phyloP scores from a whole-genome alignment of 2,329 filamentous ascomycete species.

The Alternaria longipes region DNA sequence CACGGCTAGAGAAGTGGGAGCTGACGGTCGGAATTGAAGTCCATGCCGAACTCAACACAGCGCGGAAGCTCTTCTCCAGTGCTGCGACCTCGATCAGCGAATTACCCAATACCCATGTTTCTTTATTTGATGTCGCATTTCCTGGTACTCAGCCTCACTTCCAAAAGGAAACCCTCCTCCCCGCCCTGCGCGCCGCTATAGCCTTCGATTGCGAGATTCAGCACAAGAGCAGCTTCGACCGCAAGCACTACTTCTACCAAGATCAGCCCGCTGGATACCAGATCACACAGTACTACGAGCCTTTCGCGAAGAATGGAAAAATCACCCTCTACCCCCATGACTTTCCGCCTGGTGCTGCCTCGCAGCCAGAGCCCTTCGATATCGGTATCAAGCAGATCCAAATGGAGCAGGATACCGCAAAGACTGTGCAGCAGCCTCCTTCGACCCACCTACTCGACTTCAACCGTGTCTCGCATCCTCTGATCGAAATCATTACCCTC shows the following conservation, averaged over 20 bases:
- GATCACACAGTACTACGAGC: slow-evolving; percentile 93
- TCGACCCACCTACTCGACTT: slow-evolving; percentile 85
- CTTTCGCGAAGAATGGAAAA: slow-evolving; percentile 73
- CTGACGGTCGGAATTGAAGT: slow-evolving; percentile 97
- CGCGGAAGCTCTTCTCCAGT: slow-evolving; percentile 86
- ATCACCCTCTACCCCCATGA: slow-evolving; percentile 78
- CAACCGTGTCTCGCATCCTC: slow-evolving; percentile 87
- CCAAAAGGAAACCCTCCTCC: slow-evolving; percentile 82
- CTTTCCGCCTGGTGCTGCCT: slow-evolving; percentile 70
- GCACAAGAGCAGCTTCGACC: slow-evolving; percentile 81
- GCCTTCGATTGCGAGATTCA: slow-evolving; percentile 84
- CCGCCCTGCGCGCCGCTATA: slow-evolving; percentile 88
- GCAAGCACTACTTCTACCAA: slow-evolving; percentile 99
- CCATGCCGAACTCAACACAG: slow-evolving; percentile 92
- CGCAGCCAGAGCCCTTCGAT: slow-evolving; percentile 70
- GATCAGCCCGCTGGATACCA: slow-evolving; percentile 97
- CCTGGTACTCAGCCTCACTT: slow-evolving; percentile 89
- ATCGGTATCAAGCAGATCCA: slow-evolving; percentile 94
- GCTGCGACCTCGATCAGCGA: slow-evolving; percentile 62
- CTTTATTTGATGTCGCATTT: slow-evolving; percentile 86
- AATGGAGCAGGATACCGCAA: slow-evolving; percentile 97
- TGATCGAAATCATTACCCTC: slow-evolving; percentile 94
- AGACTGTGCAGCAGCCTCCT: slow-evolving; percentile 81
- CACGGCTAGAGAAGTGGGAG: slow-evolving; percentile 74
- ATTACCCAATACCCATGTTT: slow-evolving; percentile 83